Percentiles rank a stretch among this genome's conserved stretches.
Evolutionary conservation across 2,329 filamentous ascomycete species (phyloP).

Genomic region (Fusarium pseudonygamai): DNA sequence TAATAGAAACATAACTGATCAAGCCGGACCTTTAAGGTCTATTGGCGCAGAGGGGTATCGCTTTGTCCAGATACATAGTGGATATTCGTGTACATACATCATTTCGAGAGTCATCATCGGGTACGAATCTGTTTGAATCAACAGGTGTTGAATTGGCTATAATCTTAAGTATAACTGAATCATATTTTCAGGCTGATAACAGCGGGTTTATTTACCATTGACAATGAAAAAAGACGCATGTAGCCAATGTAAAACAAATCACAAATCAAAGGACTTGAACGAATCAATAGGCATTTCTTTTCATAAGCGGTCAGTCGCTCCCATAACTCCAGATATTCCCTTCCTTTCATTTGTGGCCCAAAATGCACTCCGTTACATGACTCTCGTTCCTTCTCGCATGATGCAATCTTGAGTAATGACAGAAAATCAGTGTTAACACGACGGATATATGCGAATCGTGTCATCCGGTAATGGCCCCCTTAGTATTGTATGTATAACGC

Average conservation of each 20-base stretch:
- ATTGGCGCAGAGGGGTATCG: not conserved
- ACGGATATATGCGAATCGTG: conserved; percentile 10
- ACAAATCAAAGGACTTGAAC: conserved; percentile 7
- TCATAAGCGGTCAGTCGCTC: conserved; percentile 28
- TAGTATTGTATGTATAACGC: conserved; percentile 25
- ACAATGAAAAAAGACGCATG: not conserved
- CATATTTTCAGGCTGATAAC: not conserved
- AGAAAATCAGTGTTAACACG: conserved; percentile 19
- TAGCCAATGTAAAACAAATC: not conserved
- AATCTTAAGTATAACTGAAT: not conserved
- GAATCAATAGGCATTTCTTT: conserved; percentile 28
- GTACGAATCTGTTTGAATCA: not conserved
- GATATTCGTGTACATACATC: not conserved
- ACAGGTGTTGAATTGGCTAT: not conserved
- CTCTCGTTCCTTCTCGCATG: conserved; percentile 14
- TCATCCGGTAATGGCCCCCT: conserved; percentile 5
- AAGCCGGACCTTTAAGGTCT: not conserved
- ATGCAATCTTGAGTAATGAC: conserved; percentile 32
- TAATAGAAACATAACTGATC: not conserved
- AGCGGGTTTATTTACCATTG: not conserved
- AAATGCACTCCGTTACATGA: conserved; percentile 20
- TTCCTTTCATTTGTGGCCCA: conserved; percentile 19
- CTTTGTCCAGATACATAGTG: not conserved
- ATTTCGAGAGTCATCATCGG: not conserved
- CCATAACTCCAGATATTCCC: conserved; percentile 30